These are phyloP conservation scores for Fragosphaeria purpurea DNA, from an alignment of 2,329 filamentous ascomycete species.

Conservation along the genomic window DNA sequence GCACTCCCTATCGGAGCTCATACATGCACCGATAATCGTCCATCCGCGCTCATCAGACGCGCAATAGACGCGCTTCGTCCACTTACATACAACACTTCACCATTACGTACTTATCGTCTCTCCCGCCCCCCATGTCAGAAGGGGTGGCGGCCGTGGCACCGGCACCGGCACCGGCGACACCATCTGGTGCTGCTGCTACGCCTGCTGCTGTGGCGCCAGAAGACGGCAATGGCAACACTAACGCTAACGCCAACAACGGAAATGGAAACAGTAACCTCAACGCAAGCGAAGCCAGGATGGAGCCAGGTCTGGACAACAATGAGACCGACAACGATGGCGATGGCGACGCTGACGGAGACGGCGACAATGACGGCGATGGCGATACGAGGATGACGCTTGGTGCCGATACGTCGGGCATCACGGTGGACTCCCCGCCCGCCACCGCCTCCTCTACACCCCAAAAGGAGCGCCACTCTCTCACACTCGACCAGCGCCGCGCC, in stretches of 20 bases:
- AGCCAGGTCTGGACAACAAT: no score
- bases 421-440: neutral
- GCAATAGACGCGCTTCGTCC: no score
- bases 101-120: neutral
- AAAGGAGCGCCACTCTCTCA: slow-evolving; percentile 49
- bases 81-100: neutral
- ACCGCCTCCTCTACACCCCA: slow-evolving; percentile 14
- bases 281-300: neutral
- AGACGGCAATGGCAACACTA: slow-evolving; percentile 7
- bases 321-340: neutral
- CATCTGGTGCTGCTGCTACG: slow-evolving; percentile 1
- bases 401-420: neutral
- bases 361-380: neutral
- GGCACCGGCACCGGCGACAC: slow-evolving; percentile 4
- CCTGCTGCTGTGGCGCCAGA: slow-evolving; percentile 12
- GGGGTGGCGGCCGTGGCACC: slow-evolving; percentile 7
- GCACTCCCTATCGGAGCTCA: no score
- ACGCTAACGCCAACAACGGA: neutral
- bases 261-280: neutral
- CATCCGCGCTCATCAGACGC: no score
- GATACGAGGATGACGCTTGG: neutral
- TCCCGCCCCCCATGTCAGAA: slow-evolving; percentile 9
- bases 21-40: no score
- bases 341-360: neutral
- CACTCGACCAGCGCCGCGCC: slow-evolving; percentile 51